Base-by-base conservation (phyloP, 1,284 basidiomycete genomes). In the Garcileccinum viscosum region DNA sequence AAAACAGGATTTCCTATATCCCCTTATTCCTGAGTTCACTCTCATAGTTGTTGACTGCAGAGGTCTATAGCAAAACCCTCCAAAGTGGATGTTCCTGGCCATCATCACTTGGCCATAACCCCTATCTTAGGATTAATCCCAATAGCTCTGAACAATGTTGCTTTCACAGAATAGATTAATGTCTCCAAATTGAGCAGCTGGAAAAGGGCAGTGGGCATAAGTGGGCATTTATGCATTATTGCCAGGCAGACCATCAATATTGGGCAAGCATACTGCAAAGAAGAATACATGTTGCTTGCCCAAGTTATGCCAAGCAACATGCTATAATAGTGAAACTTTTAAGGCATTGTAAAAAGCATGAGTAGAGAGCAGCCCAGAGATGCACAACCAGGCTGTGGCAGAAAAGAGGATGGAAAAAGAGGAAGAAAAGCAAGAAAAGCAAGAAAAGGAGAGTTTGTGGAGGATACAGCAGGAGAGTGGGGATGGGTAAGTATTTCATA, bases 211-310 rank as follows among this genome's bases (percentile, higher is more conserved):
- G n/a, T n/a, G n/a, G 97, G 7, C 75, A 86, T 95, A 73, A 89
- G 88, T 72, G 94, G 97, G 77, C 90, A 93, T 33, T 38, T 38
- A 14, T 8, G 37, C 11, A 38, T 12, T 12, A 12, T 14, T 87
- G n/a, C n/a, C n/a, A n/a, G n/a, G 84, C 93, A 96, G 38, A 91
- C 99, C 76, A 97, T 99, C 79, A 97, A 99, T 82, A 82, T 47
- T 14, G n/a, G 15, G 44, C n/a, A n/a, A 12, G 97, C 97, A 0
- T 95, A 94, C 84, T 93, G 97, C 73, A 95, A 96, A 83, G 96
- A 97, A 72, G 97, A 99, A 81, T 89, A 92, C 17, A 94, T 96
- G 0, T 86, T 99, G n/a, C 88, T 99, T 53, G 88, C 87, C 2
- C 85, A 94, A 73, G 99, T 82, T 99, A 99, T 80, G 93, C 94